Evolutionary conservation across 2,329 filamentous ascomycete genomes (phyloP).

Genomic region (Diaporthe sp.): DNA sequence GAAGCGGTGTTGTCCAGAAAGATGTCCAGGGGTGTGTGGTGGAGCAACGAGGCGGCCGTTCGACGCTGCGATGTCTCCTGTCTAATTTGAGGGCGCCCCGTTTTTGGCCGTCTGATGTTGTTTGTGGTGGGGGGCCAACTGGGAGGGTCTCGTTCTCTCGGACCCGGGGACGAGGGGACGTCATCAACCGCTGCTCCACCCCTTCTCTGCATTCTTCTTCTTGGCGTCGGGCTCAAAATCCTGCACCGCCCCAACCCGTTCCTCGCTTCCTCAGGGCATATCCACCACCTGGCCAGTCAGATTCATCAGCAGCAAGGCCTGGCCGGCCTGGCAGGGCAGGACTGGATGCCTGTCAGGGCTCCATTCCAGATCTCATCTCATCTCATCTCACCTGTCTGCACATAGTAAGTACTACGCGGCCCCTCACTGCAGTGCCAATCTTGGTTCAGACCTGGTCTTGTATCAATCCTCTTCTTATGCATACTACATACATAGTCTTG

Average conservation of each 20-base stretch:
- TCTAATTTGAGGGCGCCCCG: constrained; percentile 34
- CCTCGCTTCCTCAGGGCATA: not conserved
- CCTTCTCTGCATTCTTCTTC: not conserved
- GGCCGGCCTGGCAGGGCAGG: constrained; percentile 1
- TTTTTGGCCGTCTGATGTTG: constrained; percentile 31
- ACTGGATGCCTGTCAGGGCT: constrained; percentile 1
- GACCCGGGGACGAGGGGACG: constrained; percentile 13
- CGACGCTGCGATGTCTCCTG: constrained; percentile 33
- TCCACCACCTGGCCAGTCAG: not conserved
- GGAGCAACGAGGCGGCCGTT: constrained; percentile 22
- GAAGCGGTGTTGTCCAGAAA: constrained; percentile 39
- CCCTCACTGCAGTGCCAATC: not conserved
- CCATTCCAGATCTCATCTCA: constrained; percentile 28
- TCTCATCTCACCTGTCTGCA: constrained; percentile 7
- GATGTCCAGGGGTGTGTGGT: constrained; percentile 38
- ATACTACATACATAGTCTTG: not conserved
- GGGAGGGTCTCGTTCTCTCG: constrained; percentile 1
- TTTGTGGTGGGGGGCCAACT: constrained; percentile 25
- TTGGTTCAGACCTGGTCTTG: constrained; percentile 13
- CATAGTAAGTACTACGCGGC: no score
- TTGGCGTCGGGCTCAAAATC: constrained; percentile 14
- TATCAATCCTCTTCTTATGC: not conserved
- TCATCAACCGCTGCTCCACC: constrained; percentile 26
- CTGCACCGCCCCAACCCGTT: constrained; percentile 12
- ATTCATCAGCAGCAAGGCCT: no score